Conservation (phyloP, 2,329 filamentous ascomycete species). For the Fusarium oligoseptatum region DNA sequence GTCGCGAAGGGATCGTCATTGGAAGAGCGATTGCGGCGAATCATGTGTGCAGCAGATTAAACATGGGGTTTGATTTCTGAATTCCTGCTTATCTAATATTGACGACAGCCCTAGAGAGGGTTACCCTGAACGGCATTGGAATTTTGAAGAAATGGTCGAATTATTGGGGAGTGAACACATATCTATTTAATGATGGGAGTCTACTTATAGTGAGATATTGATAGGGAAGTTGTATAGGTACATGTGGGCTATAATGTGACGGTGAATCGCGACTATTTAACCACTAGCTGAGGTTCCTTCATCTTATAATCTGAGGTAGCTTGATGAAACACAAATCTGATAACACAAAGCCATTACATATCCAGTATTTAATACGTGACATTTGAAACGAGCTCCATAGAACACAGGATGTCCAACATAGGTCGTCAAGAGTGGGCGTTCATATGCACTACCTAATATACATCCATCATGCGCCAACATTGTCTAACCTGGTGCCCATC, state of each 20-base stretch:
- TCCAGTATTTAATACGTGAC: neutral
- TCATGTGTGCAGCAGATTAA: constrained; percentile 24
- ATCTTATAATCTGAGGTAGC: neutral
- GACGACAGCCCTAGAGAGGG: constrained; percentile 17
- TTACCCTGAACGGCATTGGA: constrained; percentile 17
- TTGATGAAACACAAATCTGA: neutral
- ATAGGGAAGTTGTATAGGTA: neutral
- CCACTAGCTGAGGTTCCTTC: neutral
- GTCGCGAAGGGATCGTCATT: constrained; percentile 40
- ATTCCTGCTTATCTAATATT: constrained; percentile 33
- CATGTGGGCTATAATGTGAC: neutral
- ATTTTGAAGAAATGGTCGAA: neutral
- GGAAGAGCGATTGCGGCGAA: constrained; percentile 39
- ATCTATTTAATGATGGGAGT: neutral
- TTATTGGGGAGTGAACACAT: neutral
- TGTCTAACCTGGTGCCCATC: neutral
- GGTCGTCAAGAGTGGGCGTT: neutral
- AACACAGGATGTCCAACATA: neutral
- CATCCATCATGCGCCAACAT: neutral
- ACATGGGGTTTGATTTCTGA: constrained; percentile 14
- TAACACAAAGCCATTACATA: neutral
- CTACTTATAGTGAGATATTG: neutral
- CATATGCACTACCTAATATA: neutral
- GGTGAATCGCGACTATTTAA: neutral
- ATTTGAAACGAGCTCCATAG: accelerated